Base-by-base conservation (phyloP, 257 asterid genomes). In the Nicotiana attenuata region DNA sequence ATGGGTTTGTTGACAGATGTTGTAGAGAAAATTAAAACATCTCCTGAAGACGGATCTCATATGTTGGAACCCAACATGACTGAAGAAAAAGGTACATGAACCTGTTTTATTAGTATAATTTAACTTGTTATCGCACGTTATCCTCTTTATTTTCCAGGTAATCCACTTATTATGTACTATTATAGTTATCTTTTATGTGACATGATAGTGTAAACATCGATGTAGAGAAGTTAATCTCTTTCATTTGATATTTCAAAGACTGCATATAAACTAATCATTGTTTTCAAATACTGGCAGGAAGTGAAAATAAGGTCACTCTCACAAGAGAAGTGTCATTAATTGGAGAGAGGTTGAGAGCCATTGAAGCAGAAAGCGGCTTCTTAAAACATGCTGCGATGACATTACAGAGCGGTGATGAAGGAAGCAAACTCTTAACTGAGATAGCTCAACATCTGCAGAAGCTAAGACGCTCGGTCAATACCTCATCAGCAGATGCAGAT, bases 381-480 rank as follows among this genome's bases (percentile, higher is more conserved):
- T 90, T 92, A 79, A 92, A 92, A 87, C 97, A 94, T 59, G 92
- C 94, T 9, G 93, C 96, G 7, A 90, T 90, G 98, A 90, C 92
- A 35, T 45, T 93, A 79, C 98, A 94, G 78, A 87, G 86, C 80
- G 93, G 93, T 31, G 90, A 85, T 5, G 97, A 93, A 56, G 99
- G 96, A 22, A 88, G 88, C 57, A 91, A 90, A 33, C 90, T 96
- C 45, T 89, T 96, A 90, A 85, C 81, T 14, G 97, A 96, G 86
- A 96, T 96, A 84, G 97, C 98, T 87, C 91, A 93, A 78, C 91
- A 92, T 86, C 90, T 96, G 1, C 87, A 91, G 56, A 85, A 85
- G 55, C 92, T 91, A 29, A 85, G 97, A 75, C 86, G 76, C 65
- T 56, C 89, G 2, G 75, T 41, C 1, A 87, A 82, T 78, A 82